phyloP scores from a whole-genome alignment of 495 filamentous ascomycete species.

The Penicillium paradoxum region DNA sequence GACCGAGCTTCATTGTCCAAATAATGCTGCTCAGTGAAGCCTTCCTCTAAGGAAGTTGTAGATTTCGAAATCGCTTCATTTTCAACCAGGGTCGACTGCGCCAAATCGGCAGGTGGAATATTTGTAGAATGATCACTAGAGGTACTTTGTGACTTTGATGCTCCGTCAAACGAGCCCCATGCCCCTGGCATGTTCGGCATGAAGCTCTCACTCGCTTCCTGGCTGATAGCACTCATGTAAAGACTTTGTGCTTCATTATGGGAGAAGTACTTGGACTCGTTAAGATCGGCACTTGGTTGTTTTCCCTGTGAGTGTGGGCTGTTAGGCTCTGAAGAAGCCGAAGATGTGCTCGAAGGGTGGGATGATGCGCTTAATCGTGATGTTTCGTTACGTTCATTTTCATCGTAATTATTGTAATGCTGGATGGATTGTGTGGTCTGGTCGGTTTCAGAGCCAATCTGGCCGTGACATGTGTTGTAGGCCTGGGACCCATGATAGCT shows the following conservation, averaged over 20 bases:
- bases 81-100: not conserved
- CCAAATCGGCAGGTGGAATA: not conserved
- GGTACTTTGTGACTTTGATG: not conserved
- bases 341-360: constrained; percentile 7
- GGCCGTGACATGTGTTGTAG: constrained; percentile 4
- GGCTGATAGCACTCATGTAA: constrained; percentile 78
- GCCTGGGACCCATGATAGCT: not conserved
- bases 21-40: constrained; percentile 10
- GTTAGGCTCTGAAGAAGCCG: constrained; percentile 22
- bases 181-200: constrained; percentile 54
- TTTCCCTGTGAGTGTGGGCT: constrained; percentile 19
- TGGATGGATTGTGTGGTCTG: not conserved
- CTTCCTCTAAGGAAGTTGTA: constrained; percentile 16
- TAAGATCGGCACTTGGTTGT: constrained; percentile 46
- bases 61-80: constrained; percentile 29
- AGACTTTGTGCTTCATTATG: constrained; percentile 93
- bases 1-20: constrained; percentile 6
- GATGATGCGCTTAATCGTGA: constrained; percentile 2
- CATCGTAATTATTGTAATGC: not conserved
- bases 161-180: constrained; percentile 47
- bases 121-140: not conserved
- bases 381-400: not conserved
- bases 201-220: constrained; percentile 31
- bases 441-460: not conserved
- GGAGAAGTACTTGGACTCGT: constrained; percentile 75